A percentile compares a stretch with the other conserved stretches of the same genome.
Evolutionary conservation across 352 stramenopile genomes (phyloP).

Genomic region (Phytophthora sojae): DNA sequence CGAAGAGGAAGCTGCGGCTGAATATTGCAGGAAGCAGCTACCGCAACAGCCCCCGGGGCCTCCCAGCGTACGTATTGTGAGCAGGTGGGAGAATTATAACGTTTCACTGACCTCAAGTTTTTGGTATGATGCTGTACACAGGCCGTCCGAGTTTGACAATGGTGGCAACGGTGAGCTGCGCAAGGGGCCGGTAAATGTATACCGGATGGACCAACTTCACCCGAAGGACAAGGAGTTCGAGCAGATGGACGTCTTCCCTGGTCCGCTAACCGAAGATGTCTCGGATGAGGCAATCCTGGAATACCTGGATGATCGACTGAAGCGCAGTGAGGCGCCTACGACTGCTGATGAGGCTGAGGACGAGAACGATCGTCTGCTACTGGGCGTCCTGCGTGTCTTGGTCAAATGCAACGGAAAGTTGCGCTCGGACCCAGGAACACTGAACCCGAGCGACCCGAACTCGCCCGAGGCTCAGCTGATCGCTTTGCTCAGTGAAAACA

Average conservation of each 20-base stretch:
- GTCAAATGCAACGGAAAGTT: slow-evolving; percentile 86
- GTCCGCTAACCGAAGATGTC: slow-evolving; percentile 71
- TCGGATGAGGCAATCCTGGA: slow-evolving; percentile 72
- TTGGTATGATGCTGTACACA: slow-evolving; percentile 26
- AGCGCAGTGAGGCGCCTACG: slow-evolving; percentile 28
- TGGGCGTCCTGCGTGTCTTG: slow-evolving; percentile 73
- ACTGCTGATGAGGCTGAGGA: slow-evolving; percentile 34
- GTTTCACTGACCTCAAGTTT: slow-evolving; percentile 1
- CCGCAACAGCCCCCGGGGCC: slow-evolving; percentile 70
- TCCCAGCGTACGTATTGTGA: slow-evolving; percentile 50
- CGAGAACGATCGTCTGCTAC: slow-evolving; percentile 76
- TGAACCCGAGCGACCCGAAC: slow-evolving; percentile 59
- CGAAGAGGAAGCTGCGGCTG: slow-evolving; percentile 83
- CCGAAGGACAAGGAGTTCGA: slow-evolving; percentile 73
- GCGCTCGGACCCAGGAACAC: slow-evolving; percentile 48
- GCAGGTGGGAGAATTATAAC: neutral
- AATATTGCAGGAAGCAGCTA: slow-evolving; percentile 65
- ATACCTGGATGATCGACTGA: slow-evolving; percentile 71
- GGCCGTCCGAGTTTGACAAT: slow-evolving; percentile 62
- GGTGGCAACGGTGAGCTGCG: slow-evolving; percentile 66
- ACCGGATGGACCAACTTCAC: slow-evolving; percentile 84
- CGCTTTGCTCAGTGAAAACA: slow-evolving; percentile 71
- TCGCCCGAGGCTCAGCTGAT: slow-evolving; percentile 77
- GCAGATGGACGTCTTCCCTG: slow-evolving; percentile 79
- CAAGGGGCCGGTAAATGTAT: slow-evolving; percentile 84